phyloP scores from a whole-genome alignment of 2,329 filamentous ascomycete genomes.

The Apiospora aurea region DNA sequence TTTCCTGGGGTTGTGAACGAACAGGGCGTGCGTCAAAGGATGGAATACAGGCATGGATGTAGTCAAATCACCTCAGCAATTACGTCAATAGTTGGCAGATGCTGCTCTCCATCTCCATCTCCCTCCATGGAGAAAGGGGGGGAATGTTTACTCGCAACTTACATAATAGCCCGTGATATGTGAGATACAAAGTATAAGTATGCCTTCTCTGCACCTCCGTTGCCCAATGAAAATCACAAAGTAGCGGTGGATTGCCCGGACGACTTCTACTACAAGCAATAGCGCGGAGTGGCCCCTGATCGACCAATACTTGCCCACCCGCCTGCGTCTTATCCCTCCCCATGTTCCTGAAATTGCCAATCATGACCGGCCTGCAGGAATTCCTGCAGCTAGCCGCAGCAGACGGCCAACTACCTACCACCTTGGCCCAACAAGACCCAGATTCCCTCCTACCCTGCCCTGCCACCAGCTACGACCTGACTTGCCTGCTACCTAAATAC shows the following conservation, averaged over 20 bases:
- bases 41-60: neutral
- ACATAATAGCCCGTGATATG: neutral
- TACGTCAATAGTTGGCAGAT: neutral
- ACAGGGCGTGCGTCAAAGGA: neutral
- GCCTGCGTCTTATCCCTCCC: neutral
- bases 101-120: neutral
- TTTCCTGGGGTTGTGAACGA: neutral
- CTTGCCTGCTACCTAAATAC: neutral
- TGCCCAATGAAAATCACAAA: neutral
- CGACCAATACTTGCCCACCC: constrained; percentile 1
- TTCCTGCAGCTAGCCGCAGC: constrained; percentile 3
- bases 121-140: constrained; percentile 1
- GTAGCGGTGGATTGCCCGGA: neutral
- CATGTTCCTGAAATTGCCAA: constrained; percentile 13
- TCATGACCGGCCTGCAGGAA: neutral
- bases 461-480: neutral
- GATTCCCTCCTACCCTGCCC: neutral
- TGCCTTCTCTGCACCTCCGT: neutral
- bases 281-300: constrained; percentile 2
- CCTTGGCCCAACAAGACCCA: neutral
- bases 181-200: neutral
- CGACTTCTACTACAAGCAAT: neutral
- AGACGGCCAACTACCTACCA: neutral
- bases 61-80: neutral
- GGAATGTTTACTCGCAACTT: neutral